Conservation (phyloP, 2,329 filamentous ascomycete genomes). For the Talaromyces sp. region DNA sequence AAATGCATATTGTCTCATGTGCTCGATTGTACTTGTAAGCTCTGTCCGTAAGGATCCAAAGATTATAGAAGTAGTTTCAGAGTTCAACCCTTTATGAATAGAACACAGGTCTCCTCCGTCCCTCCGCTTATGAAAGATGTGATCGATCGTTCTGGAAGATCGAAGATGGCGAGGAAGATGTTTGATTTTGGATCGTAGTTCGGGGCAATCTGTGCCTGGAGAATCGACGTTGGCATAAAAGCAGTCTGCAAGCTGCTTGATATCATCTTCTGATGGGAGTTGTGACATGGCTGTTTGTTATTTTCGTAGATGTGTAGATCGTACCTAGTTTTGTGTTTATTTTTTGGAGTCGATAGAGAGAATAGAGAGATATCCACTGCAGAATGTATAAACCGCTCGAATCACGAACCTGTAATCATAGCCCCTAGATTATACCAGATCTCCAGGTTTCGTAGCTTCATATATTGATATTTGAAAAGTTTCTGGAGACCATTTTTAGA, state of each 20-base stretch:
- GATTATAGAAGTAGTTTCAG: not conserved
- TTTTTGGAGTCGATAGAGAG: not conserved
- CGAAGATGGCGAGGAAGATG: conserved; percentile 1
- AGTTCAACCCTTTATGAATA: not conserved
- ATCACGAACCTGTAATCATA: not conserved
- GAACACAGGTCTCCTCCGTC: not conserved
- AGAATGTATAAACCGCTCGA: not conserved
- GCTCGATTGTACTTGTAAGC: not conserved
- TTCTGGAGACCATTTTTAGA: not conserved
- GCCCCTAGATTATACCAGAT: not conserved
- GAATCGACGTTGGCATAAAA: not conserved
- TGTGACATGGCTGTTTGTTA: not conserved
- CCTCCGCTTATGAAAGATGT: not conserved
- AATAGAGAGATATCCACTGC: not conserved
- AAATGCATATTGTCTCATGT: not conserved
- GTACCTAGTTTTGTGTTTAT: no score
- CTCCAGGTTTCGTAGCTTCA: not conserved
- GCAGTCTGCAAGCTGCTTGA: conserved; percentile 2
- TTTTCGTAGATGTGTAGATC: no score
- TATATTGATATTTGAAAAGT: not conserved
- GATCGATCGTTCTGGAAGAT: not conserved
- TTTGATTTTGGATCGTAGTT: not conserved
- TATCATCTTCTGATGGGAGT: not conserved
- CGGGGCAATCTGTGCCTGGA: not conserved
- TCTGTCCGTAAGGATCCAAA: conserved; percentile 5